Evolutionary conservation across 768 basidiomycete species (phyloP), one percentile per base, ranked within the genome.

Genomic region (Scleroderma bovista): DNA sequence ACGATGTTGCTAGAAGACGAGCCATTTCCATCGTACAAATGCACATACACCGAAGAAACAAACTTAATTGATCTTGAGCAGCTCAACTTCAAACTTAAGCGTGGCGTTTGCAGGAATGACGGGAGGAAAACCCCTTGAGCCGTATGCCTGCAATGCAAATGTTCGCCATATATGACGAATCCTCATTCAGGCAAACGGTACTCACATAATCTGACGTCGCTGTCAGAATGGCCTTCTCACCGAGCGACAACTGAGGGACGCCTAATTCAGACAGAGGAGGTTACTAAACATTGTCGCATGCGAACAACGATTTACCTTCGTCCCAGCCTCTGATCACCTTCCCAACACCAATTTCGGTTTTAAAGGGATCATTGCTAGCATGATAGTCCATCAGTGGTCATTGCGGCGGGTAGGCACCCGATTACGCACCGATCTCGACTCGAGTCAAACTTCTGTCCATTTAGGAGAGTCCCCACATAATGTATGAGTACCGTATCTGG

Each of bases 321-420:
- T 93, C 91, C 92, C 90, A 93, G 26, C 91, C 88, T 61, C 75
- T 85, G 70, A 94, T 93, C 42, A 94, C 91, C 61, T 84, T 82
- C 8, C 88, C 86, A 17, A 81, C 72, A 40, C 91, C 88, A 54
- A 92, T 91, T 62, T 78, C 61, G 3, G 86, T 88, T 53, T 67
- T 58, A 64, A 93, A 92, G 1, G 88, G 78, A 0, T 3, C 3
- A 0, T 72, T 71, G 34, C 89, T 88, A 64, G 12, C n/a, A 22
- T 43, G 44, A 22, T 31, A 51, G 47, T 52, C 20, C 50, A 51
- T 57, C 48, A 56, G 38, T 11, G 20, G 42, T 7, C 2, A 36
- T n/a, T 13, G 22, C 36, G 11, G 24, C 44, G n/a, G 19, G 13
- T 48, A 38, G 16, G 43, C 45, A 41, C 31, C 31, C 48, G 53